Evolutionary conservation across 441 rosid species (phyloP).

Genomic region (Syzygium syzygioides): DNA sequence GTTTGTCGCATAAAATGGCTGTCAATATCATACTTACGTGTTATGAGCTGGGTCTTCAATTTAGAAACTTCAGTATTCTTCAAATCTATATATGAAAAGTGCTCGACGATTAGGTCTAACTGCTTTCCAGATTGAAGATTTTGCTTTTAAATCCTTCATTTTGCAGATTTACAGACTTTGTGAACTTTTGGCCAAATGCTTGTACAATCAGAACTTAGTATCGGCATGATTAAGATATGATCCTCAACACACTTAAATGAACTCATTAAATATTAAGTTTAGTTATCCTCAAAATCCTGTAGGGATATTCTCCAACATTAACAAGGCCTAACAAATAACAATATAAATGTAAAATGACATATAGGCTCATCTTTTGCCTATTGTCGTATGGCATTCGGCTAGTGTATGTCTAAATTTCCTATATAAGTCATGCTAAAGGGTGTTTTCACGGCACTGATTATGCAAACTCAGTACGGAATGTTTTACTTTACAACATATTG

Average conservation of each 20-base stretch:
- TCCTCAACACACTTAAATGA: not conserved
- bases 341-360: not conserved
- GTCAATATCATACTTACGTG: not conserved
- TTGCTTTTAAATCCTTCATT: not conserved
- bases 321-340: not conserved
- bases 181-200: not conserved
- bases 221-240: not conserved
- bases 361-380: not conserved
- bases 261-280: not conserved
- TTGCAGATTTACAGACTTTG: not conserved
- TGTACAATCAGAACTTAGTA: not conserved
- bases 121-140: not conserved
- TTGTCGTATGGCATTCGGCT: not conserved
- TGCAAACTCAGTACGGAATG: not conserved
- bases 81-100: not conserved
- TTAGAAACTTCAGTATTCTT: not conserved
- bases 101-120: not conserved
- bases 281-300: not conserved
- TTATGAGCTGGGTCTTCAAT: not conserved
- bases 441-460: not conserved
- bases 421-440: not conserved
- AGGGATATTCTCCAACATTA: not conserved
- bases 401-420: not conserved
- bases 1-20: not conserved
- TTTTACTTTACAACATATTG: not conserved